A percentile compares a stretch with the other conserved stretches of the same genome.
These are phyloP conservation scores for Hypoxylon lienhwacheense DNA, from an alignment of 495 filamentous ascomycete species.

Conservation along the genomic window DNA sequence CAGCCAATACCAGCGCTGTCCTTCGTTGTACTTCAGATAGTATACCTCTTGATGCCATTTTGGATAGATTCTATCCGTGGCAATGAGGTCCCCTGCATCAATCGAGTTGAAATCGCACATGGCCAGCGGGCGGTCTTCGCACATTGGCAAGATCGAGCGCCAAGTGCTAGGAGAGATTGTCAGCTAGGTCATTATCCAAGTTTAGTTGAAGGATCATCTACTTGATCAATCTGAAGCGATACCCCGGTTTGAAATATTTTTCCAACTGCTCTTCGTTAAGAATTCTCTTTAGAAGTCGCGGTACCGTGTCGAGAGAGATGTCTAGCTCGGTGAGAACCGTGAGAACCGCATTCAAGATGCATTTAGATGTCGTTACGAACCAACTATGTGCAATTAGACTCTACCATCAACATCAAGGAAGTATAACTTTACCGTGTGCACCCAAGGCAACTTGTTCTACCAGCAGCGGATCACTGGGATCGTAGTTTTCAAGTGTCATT, in stretches of 20 bases:
- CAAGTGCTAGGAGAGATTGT: slow-evolving; percentile 3
- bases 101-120: slow-evolving; percentile 13
- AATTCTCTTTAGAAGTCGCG: slow-evolving; percentile 7
- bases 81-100: slow-evolving; percentile 8
- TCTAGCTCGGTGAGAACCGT: background rate
- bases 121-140: slow-evolving; percentile 14
- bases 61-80: slow-evolving; percentile 14
- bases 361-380: background rate
- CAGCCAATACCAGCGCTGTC: slow-evolving; percentile 15
- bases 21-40: slow-evolving; percentile 7
- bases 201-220: background rate
- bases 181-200: background rate
- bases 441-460: slow-evolving; percentile 13
- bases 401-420: background rate
- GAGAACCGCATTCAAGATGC: background rate
- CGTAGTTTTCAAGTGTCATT: slow-evolving; percentile 10
- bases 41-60: slow-evolving; percentile 16
- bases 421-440: slow-evolving; percentile 4
- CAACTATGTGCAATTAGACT: slow-evolving; percentile 1
- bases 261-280: slow-evolving; percentile 12
- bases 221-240: slow-evolving; percentile 16
- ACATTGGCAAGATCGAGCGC: slow-evolving; percentile 10
- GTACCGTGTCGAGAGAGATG: slow-evolving; percentile 16
- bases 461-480: slow-evolving; percentile 13
- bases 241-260: slow-evolving; percentile 9